These are phyloP conservation scores for Fusarium equiseti DNA, from an alignment of 2,329 filamentous ascomycete genomes.

Conservation along the genomic window DNA sequence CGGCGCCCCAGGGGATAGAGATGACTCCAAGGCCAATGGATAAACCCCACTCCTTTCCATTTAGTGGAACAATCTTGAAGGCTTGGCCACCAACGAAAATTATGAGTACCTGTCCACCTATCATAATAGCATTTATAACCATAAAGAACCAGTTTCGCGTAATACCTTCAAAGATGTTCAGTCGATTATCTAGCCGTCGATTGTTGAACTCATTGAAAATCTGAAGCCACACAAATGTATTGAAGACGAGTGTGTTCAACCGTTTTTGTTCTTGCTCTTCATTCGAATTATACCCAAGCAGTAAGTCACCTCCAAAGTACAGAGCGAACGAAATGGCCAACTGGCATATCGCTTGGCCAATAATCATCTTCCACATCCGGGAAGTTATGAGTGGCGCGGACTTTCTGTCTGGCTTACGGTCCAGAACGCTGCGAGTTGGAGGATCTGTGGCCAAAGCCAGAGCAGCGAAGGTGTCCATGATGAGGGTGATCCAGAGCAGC, in stretches of 20 bases:
- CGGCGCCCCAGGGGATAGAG: constrained; percentile 79
- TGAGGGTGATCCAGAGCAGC: constrained; percentile 72
- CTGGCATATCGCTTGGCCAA: constrained; percentile 71
- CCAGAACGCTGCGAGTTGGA: constrained; percentile 68
- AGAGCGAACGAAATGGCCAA: constrained; percentile 68
- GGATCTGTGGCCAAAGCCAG: constrained; percentile 74
- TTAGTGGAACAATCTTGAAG: constrained; percentile 74
- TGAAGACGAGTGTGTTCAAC: constrained; percentile 74
- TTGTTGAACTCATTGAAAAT: constrained; percentile 73
- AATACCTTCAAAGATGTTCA: constrained; percentile 90
- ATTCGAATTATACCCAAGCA: constrained; percentile 60
- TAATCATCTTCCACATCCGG: constrained; percentile 73
- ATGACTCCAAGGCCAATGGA: constrained; percentile 81
- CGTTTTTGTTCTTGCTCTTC: constrained; percentile 45
- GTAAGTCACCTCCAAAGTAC: constrained; percentile 69
- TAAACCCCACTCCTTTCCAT: constrained; percentile 81
- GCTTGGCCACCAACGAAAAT: constrained; percentile 83
- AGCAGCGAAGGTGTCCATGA: constrained; percentile 74
- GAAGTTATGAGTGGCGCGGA: constrained; percentile 80
- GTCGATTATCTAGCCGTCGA: constrained; percentile 81
- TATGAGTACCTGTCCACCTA: constrained; percentile 86
- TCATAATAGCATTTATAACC: constrained; percentile 82
- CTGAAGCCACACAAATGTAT: constrained; percentile 79
- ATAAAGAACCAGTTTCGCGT: constrained; percentile 85
- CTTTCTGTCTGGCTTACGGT: constrained; percentile 69